Evolutionary conservation across 768 basidiomycete genomes (phyloP), one percentile per base, ranked within the genome.

Genomic region (Galerina sulciceps): DNA sequence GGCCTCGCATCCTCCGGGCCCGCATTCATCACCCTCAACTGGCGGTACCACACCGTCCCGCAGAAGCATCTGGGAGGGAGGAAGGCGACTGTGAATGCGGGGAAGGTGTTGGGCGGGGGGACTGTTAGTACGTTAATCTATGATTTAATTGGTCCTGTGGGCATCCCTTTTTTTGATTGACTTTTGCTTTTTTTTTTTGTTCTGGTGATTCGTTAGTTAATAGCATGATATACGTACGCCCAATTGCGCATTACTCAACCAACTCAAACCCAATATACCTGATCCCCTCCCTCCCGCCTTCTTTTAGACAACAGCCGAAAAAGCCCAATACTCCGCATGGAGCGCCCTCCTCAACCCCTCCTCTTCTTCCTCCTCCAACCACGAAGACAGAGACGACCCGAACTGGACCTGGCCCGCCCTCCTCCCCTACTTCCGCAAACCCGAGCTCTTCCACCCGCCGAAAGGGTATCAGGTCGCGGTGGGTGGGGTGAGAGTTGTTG

Each of bases 401-500:
- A 58, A 56, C 31, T 75, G 73, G 70, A 68, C 66, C 2, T 84
- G 82, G 81, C 71, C 79, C 47, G 68, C 62, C 23, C 63, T 83
- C 46, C 76, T 79, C 53, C 72, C 72, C 2, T 76, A 70, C 60
- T 81, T 84, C 74, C 78, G 78, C 62, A 75, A 77, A 58, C 75
- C 82, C n/a, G 88, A 90, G 66, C 78, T 75, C 20, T 87, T 84
- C 69, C 81, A 81, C 1, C 75, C 81, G 0, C 86, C 87, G 1
- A 71, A 70, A 41, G 60, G 58, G 6, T 64, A 65, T 18, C 75
- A 76, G 43, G 35, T 50, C 4, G 57, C 62, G 9, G 61, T 61
- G n/a, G n/a, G n/a, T 18, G 74, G 73, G 17, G 72, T 65, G 5
- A 45, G 61, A 13, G 72, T 59, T 51, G 56, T 61, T 9, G 55